Base-by-base conservation (phyloP, 352 stramenopile species). In the Phytopythium sindhum region DNA sequence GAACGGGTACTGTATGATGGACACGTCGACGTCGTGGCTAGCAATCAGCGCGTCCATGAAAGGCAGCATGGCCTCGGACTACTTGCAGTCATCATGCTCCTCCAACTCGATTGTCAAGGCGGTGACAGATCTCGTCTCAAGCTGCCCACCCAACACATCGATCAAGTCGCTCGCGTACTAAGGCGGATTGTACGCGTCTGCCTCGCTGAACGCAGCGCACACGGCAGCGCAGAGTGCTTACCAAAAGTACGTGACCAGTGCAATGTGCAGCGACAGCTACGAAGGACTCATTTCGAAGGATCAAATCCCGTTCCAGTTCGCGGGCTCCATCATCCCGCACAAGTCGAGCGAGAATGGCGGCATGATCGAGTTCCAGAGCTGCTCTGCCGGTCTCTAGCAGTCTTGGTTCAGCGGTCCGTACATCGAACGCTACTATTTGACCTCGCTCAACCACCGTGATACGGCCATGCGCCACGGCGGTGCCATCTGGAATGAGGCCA, bases 391-490 rank as follows among this genome's bases (percentile, higher is more conserved):
- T 2, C 57, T 87, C 10, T 50, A 74, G 0, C 56, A 60, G 3
- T 55, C 68, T 24, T 57, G 77, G 21, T 89, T 85, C 31, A 60
- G 69, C 14, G 57, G 70, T 31, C 68, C 65, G 35, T 90, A 88
- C 66, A 57, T 17, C 1, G 69, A 72, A 31, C 64, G 64, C 29
- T 84, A 86, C 64, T 91, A 91, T 66, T 62, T 80, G 53, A 81
- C 80, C 28, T 62, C 69, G 57, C 67, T 91, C 58, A 91, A 90
- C 65, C 80, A 91, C 60, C 65, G 71, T n/a, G 82, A 91, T 57
- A 85, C 74, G 7, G 72, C 78, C 4, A 85, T 90, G 63, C 81
- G 75, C 52, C 72, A 86, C 57, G 80, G 80, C 21, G 82, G 90
- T 45, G 78, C 73, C 0, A 73, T 80, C 44, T 82, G 81, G 35